A percentile compares a stretch with the other conserved stretches of the same genome.
These are phyloP conservation scores for Colletotrichum sp. DNA, from an alignment of 2,329 filamentous ascomycete species.

Conservation along the genomic window DNA sequence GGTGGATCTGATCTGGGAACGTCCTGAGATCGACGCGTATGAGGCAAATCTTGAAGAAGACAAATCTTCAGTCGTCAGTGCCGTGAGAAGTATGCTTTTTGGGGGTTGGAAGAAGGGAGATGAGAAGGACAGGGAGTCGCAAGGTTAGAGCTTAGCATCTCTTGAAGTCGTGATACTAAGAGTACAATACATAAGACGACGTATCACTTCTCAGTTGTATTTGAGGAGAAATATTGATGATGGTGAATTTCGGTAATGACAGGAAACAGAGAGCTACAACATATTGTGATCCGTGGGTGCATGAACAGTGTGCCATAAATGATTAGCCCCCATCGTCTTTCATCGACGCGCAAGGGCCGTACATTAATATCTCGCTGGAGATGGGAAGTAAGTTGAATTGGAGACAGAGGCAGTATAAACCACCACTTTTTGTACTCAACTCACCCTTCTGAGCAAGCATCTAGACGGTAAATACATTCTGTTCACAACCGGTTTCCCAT, in stretches of 20 bases:
- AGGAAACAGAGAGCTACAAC: not conserved
- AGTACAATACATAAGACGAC: not conserved
- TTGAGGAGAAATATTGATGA: not conserved
- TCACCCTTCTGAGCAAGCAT: not conserved
- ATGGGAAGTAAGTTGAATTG: no score
- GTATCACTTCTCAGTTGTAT: not conserved
- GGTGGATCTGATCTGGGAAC: slow-evolving; percentile 64
- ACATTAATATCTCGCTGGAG: no score
- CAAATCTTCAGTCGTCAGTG: not conserved
- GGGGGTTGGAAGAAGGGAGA: not conserved
- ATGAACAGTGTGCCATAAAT: not conserved
- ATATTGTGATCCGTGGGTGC: not conserved
- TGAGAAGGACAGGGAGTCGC: not conserved
- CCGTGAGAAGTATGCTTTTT: not conserved
- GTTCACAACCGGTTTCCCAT: not conserved
- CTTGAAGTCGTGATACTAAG: not conserved
- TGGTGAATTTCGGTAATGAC: not conserved
- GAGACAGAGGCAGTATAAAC: not conserved
- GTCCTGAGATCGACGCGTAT: slow-evolving; percentile 62
- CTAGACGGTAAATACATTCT: not conserved
- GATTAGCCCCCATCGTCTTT: not conserved
- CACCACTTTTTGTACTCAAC: not conserved
- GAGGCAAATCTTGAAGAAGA: slow-evolving; percentile 36
- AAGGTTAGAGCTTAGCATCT: not conserved
- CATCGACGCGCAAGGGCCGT: not conserved